Base-by-base conservation (phyloP, 2,329 filamentous ascomycete genomes). In the Penicillium brasilianum region DNA sequence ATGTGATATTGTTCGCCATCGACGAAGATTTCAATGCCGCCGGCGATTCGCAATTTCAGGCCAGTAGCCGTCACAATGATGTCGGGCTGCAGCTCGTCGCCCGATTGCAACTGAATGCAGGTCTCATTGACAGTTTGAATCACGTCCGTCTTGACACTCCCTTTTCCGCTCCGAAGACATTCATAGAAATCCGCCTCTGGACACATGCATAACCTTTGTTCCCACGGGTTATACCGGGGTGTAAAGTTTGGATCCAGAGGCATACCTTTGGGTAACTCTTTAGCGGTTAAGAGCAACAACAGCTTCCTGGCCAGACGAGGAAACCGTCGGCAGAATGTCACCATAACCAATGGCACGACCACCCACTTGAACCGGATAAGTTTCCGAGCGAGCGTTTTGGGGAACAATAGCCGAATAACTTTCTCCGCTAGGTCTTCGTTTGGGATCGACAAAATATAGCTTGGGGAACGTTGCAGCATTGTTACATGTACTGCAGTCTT, bases 391-490 rank as follows among this genome's bases (percentile, higher is more conserved):
- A 60, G 3, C 28, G 22, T 30, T 18, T 46, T 11, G 7, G 61
- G 4, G 25, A 51, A 36, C 28, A 51, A 32, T 8, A 34, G 18
- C 49, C 25, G 18, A 20, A 36, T 20, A 10, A 51, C 25, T 22
- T 51, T 51, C 28, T 39, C 41, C 11, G 37, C 20, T 10, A 71
- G 69, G n/a, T 59, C 59, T 51, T 58, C 30, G 11, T 80, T 76
- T 0, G 81, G 74, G 2, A 85, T 65, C 25, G 83, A 77, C 50
- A 88, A 59, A 55, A 92, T 80, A 68, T 90, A 92, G 0, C 82
- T 84, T 0, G 91, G 91, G 32, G 87, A 90, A 49, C 91, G 85
- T 76, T 94, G 91, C 4, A 94, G 82, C 85, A 93, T 91, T 1
- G 90, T 93, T 18, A 92, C 86, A 18, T 84, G 82, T 2, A 74